These are phyloP conservation scores for Bryoerythrophyllum caledonicum DNA, from an alignment of 225 moss, liverwort and hornwort species.

Conservation along the genomic window DNA sequence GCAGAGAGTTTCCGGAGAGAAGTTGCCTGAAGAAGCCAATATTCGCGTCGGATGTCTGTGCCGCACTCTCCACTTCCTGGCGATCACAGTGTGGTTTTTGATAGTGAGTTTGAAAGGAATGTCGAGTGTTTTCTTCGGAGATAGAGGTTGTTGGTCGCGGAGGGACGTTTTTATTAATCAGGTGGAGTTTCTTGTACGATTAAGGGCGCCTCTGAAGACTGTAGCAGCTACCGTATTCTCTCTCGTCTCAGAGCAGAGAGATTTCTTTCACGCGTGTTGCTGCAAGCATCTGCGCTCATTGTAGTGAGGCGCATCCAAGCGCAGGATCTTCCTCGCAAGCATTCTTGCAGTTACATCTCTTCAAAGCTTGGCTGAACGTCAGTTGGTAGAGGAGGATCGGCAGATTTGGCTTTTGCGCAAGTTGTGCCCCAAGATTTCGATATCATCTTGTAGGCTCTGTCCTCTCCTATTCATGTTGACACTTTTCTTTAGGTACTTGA, in stretches of 20 bases:
- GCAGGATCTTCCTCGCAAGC: neutral
- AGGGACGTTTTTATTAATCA: neutral
- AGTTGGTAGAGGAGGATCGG: neutral
- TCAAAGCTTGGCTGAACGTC: constrained; percentile 7
- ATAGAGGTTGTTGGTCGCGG: neutral
- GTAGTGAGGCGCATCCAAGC: constrained; percentile 5
- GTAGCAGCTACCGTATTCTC: neutral
- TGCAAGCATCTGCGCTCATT: constrained; percentile 11
- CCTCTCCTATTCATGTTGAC: neutral
- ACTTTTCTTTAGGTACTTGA: neutral
- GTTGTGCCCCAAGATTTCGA: neutral
- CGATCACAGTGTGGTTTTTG: constrained; percentile 3
- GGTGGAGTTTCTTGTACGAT: no score
- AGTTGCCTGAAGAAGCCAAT: constrained; percentile 2
- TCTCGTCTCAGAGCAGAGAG: neutral
- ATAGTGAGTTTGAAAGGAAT: neutral
- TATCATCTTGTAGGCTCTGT: neutral
- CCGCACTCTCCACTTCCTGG: neutral
- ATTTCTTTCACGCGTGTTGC: neutral
- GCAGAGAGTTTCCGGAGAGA: neutral
- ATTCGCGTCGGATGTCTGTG: constrained; percentile 10
- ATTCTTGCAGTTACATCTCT: neutral
- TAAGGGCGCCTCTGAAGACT: neutral
- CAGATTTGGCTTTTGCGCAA: neutral
- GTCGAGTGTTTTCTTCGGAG: neutral